Evolutionary conservation across 495 filamentous ascomycete species (phyloP).

Genomic region (Amorphotheca resinae): DNA sequence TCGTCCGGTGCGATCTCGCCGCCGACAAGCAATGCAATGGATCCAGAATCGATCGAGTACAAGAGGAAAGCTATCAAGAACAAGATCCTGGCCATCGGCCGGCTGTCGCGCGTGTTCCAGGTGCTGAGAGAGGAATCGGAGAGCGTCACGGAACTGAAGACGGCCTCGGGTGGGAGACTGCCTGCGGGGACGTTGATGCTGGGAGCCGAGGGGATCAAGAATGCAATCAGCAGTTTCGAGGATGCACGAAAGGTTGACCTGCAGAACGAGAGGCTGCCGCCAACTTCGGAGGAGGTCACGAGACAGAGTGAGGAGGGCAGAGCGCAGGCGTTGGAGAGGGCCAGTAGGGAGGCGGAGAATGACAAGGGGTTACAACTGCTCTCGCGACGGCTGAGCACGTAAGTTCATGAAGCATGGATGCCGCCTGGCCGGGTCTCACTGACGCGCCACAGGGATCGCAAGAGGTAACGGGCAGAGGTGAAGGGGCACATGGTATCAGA

Average conservation of each 20-base stretch:
- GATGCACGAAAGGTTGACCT: constrained; percentile 96
- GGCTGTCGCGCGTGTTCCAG: constrained; percentile 95
- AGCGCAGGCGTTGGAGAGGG: constrained; percentile 70
- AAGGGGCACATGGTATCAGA: too few species aligned
- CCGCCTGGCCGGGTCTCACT: background rate
- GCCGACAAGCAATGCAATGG: constrained; percentile 40
- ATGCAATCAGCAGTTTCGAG: constrained; percentile 94
- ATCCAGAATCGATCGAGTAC: constrained; percentile 76
- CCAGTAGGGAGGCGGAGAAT: constrained; percentile 77
- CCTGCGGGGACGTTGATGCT: constrained; percentile 96
- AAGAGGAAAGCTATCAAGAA: constrained; percentile 97
- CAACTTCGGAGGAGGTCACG: constrained; percentile 81
- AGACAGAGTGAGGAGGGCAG: constrained; percentile 67
- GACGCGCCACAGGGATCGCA: constrained; percentile 14
- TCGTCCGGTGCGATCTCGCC: constrained; percentile 56
- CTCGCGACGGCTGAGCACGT: constrained; percentile 92
- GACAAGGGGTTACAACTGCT: constrained; percentile 74
- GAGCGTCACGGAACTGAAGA: constrained; percentile 93
- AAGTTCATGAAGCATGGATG: constrained; percentile 29
- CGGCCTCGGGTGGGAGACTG: constrained; percentile 81
- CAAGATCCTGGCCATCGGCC: constrained; percentile 96
- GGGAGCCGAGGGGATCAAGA: constrained; percentile 95
- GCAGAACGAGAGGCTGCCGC: constrained; percentile 89
- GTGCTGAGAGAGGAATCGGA: constrained; percentile 96
- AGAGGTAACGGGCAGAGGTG: constrained; percentile 9